A percentile compares a stretch with the other conserved stretches of the same genome.
These are phyloP conservation scores for Neospermospora avenae DNA, from an alignment of 2,329 filamentous ascomycete genomes.

Conservation along the genomic window DNA sequence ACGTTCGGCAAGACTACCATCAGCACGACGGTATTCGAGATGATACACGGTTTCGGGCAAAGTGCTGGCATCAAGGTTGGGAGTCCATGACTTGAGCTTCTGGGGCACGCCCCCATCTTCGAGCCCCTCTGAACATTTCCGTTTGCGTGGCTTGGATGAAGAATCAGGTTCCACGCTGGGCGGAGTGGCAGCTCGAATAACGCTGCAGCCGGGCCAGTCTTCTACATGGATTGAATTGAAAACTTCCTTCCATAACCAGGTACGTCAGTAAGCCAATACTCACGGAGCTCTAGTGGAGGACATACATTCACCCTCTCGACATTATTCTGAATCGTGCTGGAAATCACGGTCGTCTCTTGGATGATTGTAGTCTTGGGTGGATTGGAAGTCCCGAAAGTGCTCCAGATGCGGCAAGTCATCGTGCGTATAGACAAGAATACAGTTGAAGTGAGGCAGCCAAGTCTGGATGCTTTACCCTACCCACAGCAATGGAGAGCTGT, in stretches of 20 bases:
- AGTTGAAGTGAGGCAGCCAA: no score
- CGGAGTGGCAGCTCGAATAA: background rate
- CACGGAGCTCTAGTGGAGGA: background rate
- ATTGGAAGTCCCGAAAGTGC: background rate
- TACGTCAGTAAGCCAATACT: constrained; percentile 1
- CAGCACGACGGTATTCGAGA: background rate
- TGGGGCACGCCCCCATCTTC: background rate
- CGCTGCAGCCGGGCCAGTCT: background rate
- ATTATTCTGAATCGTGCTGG: constrained; percentile 1
- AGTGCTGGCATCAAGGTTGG: background rate
- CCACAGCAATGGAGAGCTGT: no score
- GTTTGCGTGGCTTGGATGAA: background rate
- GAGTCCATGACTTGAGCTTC: background rate
- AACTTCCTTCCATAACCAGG: background rate
- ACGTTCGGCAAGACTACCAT: background rate
- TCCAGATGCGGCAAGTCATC: background rate
- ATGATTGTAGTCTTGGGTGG: background rate
- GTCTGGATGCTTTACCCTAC: no score
- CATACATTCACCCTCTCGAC: constrained; percentile 1
- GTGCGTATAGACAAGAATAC: no score
- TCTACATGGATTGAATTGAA: background rate
- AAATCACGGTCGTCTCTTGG: background rate
- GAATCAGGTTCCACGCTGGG: no score
- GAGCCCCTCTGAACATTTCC: background rate
- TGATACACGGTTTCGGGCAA: background rate